A percentile compares a stretch with the other conserved stretches of the same genome.
Evolutionary conservation across 164 flowering plant genomes (phyloP).

Genomic region (Umbellularia californica): DNA sequence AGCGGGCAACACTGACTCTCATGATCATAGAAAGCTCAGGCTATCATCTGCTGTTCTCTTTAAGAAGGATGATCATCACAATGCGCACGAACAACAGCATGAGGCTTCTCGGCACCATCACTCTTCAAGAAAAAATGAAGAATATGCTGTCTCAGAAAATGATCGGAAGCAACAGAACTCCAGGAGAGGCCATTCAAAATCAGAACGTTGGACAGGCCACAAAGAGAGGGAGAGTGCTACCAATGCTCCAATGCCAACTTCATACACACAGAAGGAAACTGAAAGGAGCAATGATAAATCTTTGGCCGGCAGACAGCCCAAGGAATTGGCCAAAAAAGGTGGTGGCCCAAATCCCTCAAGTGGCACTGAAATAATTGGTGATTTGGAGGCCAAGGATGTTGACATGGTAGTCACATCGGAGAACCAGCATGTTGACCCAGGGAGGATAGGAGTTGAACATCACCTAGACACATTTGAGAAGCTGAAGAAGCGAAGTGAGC

Average conservation of each 20-base stretch:
- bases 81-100: constrained; percentile 15
- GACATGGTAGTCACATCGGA: constrained; percentile 23
- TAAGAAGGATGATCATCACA: constrained; percentile 26
- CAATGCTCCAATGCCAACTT: constrained; percentile 29
- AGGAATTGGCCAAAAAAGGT: constrained; percentile 27
- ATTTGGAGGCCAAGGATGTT: constrained; percentile 35
- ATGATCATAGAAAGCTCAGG: constrained; percentile 22
- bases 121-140: constrained; percentile 44
- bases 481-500: constrained; percentile 90
- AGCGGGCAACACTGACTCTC: constrained; percentile 9
- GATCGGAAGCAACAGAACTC: constrained; percentile 56
- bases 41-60: constrained; percentile 8
- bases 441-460: constrained; percentile 39
- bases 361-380: constrained; percentile 38
- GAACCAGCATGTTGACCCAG: constrained; percentile 12
- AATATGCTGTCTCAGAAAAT: constrained; percentile 55
- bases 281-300: constrained; percentile 32
- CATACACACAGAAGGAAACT: constrained; percentile 41
- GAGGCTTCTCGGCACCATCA: constrained; percentile 26
- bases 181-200: constrained; percentile 71
- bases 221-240: constrained; percentile 54
- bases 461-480: constrained; percentile 91
- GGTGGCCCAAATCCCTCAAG: constrained; percentile 27
- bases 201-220: constrained; percentile 91
- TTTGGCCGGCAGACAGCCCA: constrained; percentile 27